Evolutionary conservation across 768 basidiomycete species (phyloP).

Genomic region (Amanita inopinata): DNA sequence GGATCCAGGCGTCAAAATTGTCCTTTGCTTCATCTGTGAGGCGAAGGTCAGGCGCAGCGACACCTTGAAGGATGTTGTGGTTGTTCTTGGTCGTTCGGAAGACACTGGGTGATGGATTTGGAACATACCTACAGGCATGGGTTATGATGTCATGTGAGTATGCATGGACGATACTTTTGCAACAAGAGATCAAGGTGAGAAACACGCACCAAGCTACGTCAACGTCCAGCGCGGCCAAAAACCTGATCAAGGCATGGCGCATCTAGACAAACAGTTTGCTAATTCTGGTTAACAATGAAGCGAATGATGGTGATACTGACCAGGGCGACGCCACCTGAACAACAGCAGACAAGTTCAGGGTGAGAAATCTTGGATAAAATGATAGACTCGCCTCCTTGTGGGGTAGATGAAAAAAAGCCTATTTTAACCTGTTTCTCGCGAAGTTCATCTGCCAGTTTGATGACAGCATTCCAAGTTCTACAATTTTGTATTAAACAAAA

Average conservation of each 20-base stretch:
- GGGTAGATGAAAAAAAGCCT: conserved; percentile 91
- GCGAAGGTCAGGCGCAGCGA: conserved; percentile 68
- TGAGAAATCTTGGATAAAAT: conserved; percentile 3
- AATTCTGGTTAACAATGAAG: conserved; percentile 9
- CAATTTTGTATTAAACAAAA: conserved; percentile 10
- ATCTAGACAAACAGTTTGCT: conserved; percentile 40
- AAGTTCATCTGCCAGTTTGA: conserved; percentile 75
- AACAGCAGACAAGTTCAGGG: conserved; percentile 11
- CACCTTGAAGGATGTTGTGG: conserved; percentile 92
- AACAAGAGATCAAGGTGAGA: too few relatives aligned
- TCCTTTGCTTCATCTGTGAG: conserved; percentile 73
- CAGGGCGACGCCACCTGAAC: conserved; percentile 82
- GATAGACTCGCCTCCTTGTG: conserved; percentile 67
- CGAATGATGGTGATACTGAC: conserved; percentile 35
- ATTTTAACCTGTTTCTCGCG: conserved; percentile 83
- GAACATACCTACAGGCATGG: conserved; percentile 58
- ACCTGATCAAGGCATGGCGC: conserved; percentile 88
- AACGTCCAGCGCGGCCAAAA: conserved; percentile 71
- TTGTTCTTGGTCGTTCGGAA: conserved; percentile 95
- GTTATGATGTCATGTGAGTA: conserved; percentile 13
- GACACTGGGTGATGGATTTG: conserved; percentile 79
- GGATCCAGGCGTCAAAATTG: conserved; percentile 79
- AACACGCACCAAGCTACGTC: conserved; percentile 69
- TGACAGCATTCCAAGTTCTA: conserved; percentile 75
- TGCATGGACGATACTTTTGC: too few relatives aligned